phyloP scores from a whole-genome alignment of 345 rosid species.

The Pelargonium nanum region DNA sequence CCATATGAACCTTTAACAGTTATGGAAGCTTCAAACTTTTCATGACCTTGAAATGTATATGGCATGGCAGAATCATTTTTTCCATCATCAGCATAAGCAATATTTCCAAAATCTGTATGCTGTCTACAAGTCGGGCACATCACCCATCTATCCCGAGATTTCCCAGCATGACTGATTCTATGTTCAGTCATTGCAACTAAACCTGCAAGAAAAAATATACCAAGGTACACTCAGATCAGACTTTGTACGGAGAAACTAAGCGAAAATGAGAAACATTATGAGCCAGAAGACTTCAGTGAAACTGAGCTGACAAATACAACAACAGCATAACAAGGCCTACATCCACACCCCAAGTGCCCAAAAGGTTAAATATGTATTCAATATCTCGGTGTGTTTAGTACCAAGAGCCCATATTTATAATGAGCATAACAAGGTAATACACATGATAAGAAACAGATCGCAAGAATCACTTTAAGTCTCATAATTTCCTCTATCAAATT shows the following conservation, averaged over 20 bases:
- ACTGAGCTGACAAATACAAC: too few species aligned
- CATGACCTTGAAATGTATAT: constrained; percentile 34
- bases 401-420: too few species aligned
- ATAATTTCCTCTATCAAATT: too few species aligned
- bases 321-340: too few species aligned
- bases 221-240: constrained; percentile 9
- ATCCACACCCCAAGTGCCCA: too few species aligned
- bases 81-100: constrained; percentile 75
- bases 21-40: constrained; percentile 42
- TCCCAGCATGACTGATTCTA: constrained; percentile 27
- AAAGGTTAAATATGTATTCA: too few species aligned
- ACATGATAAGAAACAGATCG: too few species aligned
- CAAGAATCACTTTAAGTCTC: too few species aligned
- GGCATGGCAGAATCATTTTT: constrained; percentile 20
- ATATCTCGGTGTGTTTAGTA: too few species aligned
- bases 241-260: constrained; percentile 6
- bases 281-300: too few species aligned
- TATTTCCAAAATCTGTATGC: constrained; percentile 68
- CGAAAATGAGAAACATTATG: neutral
- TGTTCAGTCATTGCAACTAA: constrained; percentile 73
- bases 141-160: constrained; percentile 53
- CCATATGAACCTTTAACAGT: constrained; percentile 88
- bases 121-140: constrained; percentile 95
- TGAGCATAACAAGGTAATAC: too few species aligned
- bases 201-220: constrained; percentile 36